Conservation (phyloP, 352 stramenopile species). For the Pythium oligandrum region DNA sequence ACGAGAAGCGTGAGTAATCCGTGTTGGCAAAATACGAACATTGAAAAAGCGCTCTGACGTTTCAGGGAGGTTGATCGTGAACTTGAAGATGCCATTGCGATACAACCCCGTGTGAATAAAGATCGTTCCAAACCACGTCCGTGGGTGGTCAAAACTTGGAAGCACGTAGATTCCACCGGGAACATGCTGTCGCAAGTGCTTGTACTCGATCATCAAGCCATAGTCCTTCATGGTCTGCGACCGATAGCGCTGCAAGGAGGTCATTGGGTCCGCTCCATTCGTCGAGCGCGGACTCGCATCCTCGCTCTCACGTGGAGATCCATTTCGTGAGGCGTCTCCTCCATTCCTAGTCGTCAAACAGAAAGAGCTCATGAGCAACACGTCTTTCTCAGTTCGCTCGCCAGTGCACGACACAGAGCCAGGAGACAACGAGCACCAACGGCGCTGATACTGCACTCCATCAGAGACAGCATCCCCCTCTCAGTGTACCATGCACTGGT, state of each 20-base stretch:
- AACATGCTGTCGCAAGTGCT: constrained; percentile 93
- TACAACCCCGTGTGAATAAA: constrained; percentile 95
- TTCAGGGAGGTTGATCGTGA: constrained; percentile 84
- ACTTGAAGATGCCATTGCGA: constrained; percentile 97
- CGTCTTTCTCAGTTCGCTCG: no score
- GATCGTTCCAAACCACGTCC: constrained; percentile 93
- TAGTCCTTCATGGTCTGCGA: constrained; percentile 92
- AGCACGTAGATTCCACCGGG: constrained; percentile 95
- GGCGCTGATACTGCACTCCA: no score
- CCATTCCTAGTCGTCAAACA: no score
- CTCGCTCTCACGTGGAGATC: constrained; percentile 6
- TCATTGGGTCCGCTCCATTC: constrained; percentile 53
- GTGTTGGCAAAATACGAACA: not conserved
- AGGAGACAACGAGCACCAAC: no score
- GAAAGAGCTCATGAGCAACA: no score
- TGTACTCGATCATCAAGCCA: constrained; percentile 97
- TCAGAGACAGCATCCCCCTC: no score
- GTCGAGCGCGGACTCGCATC: constrained; percentile 10
- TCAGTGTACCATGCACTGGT: no score
- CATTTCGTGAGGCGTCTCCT: constrained; percentile 4
- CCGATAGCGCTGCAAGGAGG: constrained; percentile 78
- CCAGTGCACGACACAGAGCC: no score
- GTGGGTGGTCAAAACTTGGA: constrained; percentile 89
- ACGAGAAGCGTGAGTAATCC: not conserved
- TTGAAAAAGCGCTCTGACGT: constrained; percentile 25